Base-by-base conservation (phyloP, 768 basidiomycete species). In the Cystobasidiopsis lactophilus region DNA sequence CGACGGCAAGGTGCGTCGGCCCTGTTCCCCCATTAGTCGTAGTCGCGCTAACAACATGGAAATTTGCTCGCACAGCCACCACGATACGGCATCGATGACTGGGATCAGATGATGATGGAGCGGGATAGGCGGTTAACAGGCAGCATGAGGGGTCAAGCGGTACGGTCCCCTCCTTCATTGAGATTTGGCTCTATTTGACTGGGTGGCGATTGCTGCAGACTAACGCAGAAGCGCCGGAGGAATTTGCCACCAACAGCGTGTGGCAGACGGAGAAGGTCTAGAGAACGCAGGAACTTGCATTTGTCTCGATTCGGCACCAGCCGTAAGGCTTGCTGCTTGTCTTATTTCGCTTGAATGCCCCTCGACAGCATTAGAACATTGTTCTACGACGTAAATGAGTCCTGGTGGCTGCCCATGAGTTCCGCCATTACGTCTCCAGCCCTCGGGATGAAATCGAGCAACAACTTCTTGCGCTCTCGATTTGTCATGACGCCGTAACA, bases 21-120 rank as follows among this genome's bases (percentile, higher is more conserved):
- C 23, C 35, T 14, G 39, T 40, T 21, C 5, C 19, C 21, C 7
- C 9, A 35, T 35, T 16, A 35, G 33, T 7, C 44, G 33, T 14
- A 5, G 11, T 45, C 14, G 2, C 46, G 33, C 19, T 10, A 13
- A 26, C n/a, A 11, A 16, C 23, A 47, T 16, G 14, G 21, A 27
- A 13, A 26, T 47, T 27, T 29, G 7, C n/a, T 47, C 29, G 24
- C 9, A n/a, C 49, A 88, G 85, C 77, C 80, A 52, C 74, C 81
- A 41, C 75, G 88, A 49, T 88, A 86, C 62, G 74, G 77, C 50
- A 63, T 89, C 30, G 88, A 91, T 62, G 67, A 73, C 21, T 93
- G 85, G 85, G 88, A 93, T 56, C 74, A 81, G 51, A 84, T 84
- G 80, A 83, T 93, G 85, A 84, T 91, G 78, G 75, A 77, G 60